Evolutionary conservation across 768 basidiomycete species (phyloP).

Genomic region (Lactarius hengduanensis): DNA sequence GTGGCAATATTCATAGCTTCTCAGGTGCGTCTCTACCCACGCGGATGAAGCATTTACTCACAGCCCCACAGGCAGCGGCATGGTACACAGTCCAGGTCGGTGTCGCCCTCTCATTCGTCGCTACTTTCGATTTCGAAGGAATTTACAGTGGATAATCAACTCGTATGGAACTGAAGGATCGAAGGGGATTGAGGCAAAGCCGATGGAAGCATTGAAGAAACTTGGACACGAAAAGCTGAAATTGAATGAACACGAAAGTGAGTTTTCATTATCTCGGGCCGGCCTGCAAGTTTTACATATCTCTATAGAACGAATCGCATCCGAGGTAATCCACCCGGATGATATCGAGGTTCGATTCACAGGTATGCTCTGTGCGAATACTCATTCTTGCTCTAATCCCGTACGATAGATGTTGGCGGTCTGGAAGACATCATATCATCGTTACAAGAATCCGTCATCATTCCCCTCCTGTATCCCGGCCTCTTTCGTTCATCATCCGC

Average conservation of each 20-base stretch:
- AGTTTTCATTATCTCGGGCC: constrained; percentile 31
- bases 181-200: constrained; percentile 65
- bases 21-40: constrained; percentile 42
- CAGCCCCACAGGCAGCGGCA: constrained; percentile 59
- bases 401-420: constrained; percentile 77
- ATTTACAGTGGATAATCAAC: constrained; percentile 63
- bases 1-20: constrained; percentile 48
- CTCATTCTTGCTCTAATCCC: constrained; percentile 5
- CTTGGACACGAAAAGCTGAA: constrained; percentile 71
- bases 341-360: constrained; percentile 76
- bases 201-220: constrained; percentile 65
- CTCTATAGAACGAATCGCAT: constrained; percentile 74
- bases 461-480: constrained; percentile 86
- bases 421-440: constrained; percentile 87
- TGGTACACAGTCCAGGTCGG: constrained; percentile 74
- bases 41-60: not conserved
- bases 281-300: constrained; percentile 12
- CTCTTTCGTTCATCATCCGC: constrained; percentile 81
- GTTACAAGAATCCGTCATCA: constrained; percentile 93
- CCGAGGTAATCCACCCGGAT: constrained; percentile 90
- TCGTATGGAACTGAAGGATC: constrained; percentile 47
- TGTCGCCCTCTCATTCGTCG: constrained; percentile 18
- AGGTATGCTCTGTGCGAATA: constrained; percentile 45
- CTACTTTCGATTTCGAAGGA: constrained; percentile 5
- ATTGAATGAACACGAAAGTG: constrained; percentile 90